Base-by-base conservation (phyloP, 2,329 filamentous ascomycete species). In the Cryphonectria naterciae region DNA sequence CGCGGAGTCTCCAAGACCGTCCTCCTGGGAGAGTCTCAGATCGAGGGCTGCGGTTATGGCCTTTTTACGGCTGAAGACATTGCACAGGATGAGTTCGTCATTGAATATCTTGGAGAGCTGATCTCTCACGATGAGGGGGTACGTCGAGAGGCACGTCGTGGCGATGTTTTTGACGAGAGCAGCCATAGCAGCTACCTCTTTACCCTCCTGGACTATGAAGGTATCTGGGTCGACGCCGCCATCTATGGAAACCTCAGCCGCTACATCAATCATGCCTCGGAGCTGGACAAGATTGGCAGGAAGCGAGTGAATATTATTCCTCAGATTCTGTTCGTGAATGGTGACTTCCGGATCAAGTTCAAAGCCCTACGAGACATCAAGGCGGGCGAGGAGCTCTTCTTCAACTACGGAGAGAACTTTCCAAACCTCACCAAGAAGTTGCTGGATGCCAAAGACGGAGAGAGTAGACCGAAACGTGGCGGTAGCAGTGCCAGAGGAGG, bases 51-150 rank as follows among this genome's bases (percentile, higher is more conserved):
- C 68, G 93, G 93, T 0, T 93, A 94, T 73, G 93, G 93, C 0
- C 83, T 96, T 0, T 95, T 92, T 77, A 86, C 91, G 1, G 91
- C 89, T 4, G 90, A 93, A 76, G 83, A 89, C 68, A 89, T 94
- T 72, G 82, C 83, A 4, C 85, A 87, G 72, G 89, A 91, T 67
- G 90, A 92, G n/a, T 95, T 92, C 74, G 85, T 96, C 25, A 91
- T 92, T 43, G 93, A 96, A 78, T 96, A 96, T 78, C 89, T 89
- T 1, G 93, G 93, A 63, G 93, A 96, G 78, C 84, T 94, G 15
- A 91, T 95, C 70, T 90, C 88, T 5, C 86, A 88, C 54, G 85
- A 89, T 64, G 92, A 95, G 78, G 89, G 89, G 4, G 88, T 93
- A 35, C 87, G 92, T 4, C 86, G 92, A 52, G 90, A 91, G 71